Base-by-base conservation (phyloP, 192 early-diverging fungal genomes). In the Coemansia sp. region DNA sequence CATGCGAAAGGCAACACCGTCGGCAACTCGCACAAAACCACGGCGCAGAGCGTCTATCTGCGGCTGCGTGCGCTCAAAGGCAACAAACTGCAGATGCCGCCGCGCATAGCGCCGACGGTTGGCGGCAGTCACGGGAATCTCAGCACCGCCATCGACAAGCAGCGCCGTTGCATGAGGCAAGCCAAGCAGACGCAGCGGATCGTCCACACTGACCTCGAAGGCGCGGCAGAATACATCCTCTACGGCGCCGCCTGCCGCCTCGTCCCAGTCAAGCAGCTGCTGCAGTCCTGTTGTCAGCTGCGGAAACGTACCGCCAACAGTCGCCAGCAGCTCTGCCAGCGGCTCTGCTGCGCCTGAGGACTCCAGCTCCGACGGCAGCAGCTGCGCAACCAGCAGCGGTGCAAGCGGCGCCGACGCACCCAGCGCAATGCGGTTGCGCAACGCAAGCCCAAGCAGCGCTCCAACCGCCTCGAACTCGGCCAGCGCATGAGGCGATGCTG, bases 361-460 rank as follows among this genome's bases (percentile, higher is more conserved):
- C 65, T 66, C 15, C 61, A 19, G 37, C 11, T 39, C 41, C 61
- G 54, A 40, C 49, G 74, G 51, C 7, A 70, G 71, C 18, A 84
- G 73, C 76, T 92, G 93, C 68, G 89, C 88, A 61, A 90, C 92
- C 37, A 96, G 71, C 6, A 95, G 65, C 15, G 74, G 75, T 5
- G 93, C 92, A 66, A 98, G 89, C 15, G 87, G 79, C 8, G 92
- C 84, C 0, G 87, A 86, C 5, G 92, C 87, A 8, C 70, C 76
- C 42, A 83, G 41, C n/a, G 67, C 7, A 32, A 98, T 87, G 4
- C 92, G 93, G 74, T 98, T 98, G 59, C 90, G 91, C 26, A 96
- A 78, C 5, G 94, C 94, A n/a, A 98, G 68, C 5, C 96, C 96
- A n/a, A 96, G 71, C n/a, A 98, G 63, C 15, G 88, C 88, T 8